Evolutionary conservation across 2,329 filamentous ascomycete genomes (phyloP), one percentile per base, ranked within the genome.

Genomic region (Alternaria consortialis): DNA sequence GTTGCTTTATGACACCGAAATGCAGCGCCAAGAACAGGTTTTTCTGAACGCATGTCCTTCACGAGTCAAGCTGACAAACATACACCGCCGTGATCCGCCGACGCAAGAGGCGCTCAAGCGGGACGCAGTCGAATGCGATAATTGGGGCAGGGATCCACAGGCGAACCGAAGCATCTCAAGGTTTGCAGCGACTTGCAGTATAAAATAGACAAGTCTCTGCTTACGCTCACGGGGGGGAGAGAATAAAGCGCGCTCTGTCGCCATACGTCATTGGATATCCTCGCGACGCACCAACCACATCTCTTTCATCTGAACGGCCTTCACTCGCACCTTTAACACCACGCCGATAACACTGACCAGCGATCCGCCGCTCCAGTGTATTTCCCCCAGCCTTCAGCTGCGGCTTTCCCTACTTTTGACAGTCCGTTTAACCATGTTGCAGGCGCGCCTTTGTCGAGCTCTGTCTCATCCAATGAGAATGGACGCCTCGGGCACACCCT

Each of bases 401-500:
- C 66, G 66, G 63, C 57, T 63, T 62, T 68, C 66, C 67, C 62
- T 65, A 52, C 65, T 66, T 69, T 64, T 72, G 71, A 72, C 70
- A 70, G 60, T 59, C 65, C 55, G 53, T 74, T 72, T 76, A 72
- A 74, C 73, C 67, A 76, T 70, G 67, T 69, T 71, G 70, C 74
- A 76, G 74, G 68, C 66, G 67, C 69, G 64, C 60, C 64, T 61
- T 63, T 61, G 52, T 66, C 70, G 62, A 64, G 57, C 63, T 46
- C 36, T 42, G 58, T 56, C 66, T 70, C 71, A 63, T 72, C 74
- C 74, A 76, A 76, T 76, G 47, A 74, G 64, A 74, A 70, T 67
- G 66, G 66, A 55, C 64, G 62, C 59, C 59, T 69, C 58, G 65
- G 66, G 66, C 68, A 69, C 67, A 66, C 66, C 56, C 53, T 70